Percentiles rank a stretch among this genome's conserved stretches.
These are phyloP conservation scores for Caryocar brasiliense DNA, from an alignment of 441 rosid species.

Conservation along the genomic window DNA sequence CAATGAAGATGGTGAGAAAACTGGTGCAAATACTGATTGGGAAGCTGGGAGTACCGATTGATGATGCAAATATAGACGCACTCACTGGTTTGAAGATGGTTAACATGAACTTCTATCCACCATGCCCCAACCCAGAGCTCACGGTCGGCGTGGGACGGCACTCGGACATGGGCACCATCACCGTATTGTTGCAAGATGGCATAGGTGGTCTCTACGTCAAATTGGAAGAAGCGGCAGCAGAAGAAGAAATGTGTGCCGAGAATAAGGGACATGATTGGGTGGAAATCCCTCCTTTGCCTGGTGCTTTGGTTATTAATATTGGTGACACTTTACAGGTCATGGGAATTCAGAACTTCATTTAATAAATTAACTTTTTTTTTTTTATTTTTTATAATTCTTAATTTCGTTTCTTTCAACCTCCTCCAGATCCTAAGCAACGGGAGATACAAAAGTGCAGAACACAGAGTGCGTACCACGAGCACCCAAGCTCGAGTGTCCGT, in stretches of 20 bases:
- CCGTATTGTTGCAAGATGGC: constrained; percentile 46
- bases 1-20: constrained; percentile 33
- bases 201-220: constrained; percentile 57
- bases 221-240: too few relatives aligned
- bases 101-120: constrained; percentile 57
- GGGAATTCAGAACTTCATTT: too few relatives aligned
- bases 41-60: constrained; percentile 31
- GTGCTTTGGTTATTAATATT: constrained; percentile 49
- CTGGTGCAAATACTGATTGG: constrained; percentile 26
- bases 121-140: constrained; percentile 48
- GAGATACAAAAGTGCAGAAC: constrained; percentile 53
- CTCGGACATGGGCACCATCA: constrained; percentile 43
- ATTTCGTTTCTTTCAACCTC: too few relatives aligned
- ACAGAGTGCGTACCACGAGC: constrained; percentile 46
- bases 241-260: constrained; percentile 10
- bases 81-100: constrained; percentile 34
- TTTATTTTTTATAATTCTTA: too few relatives aligned
- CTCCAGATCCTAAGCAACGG: constrained; percentile 49
- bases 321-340: constrained; percentile 56
- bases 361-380: too few relatives aligned
- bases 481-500: constrained; percentile 44
- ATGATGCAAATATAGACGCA: constrained; percentile 29
- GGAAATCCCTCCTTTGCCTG: constrained; percentile 39
- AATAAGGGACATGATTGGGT: constrained; percentile 36
- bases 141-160: constrained; percentile 57